These are phyloP conservation scores for Spatholobus suberectus DNA, from an alignment of 306 rosid genomes.

Conservation along the genomic window DNA sequence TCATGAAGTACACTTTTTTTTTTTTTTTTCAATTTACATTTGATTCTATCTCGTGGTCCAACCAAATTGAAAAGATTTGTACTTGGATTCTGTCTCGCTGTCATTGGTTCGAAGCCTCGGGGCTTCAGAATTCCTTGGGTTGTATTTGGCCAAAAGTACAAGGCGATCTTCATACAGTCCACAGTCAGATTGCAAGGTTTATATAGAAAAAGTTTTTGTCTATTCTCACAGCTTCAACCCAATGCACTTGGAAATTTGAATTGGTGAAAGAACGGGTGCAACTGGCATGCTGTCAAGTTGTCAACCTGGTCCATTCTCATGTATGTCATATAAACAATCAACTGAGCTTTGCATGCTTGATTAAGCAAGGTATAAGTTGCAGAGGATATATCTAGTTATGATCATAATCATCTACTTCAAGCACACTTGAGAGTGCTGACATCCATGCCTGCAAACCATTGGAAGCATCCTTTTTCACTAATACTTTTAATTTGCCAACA, in stretches of 20 bases:
- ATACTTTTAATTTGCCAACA: constrained; percentile 65
- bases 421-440: constrained; percentile 71
- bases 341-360: neutral
- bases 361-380: neutral
- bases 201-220: neutral
- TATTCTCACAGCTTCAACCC: constrained; percentile 30
- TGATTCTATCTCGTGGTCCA: neutral
- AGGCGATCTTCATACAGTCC: constrained; percentile 10
- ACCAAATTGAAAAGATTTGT: neutral
- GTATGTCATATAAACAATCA: neutral
- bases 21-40: constrained; percentile 16
- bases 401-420: constrained; percentile 54
- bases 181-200: constrained; percentile 12
- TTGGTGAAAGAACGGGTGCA: neutral
- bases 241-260: constrained; percentile 4
- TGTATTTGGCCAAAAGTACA: constrained; percentile 2
- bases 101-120: neutral
- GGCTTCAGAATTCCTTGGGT: neutral
- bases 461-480: constrained; percentile 55
- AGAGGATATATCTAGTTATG: constrained; percentile 43
- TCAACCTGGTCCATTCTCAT: neutral
- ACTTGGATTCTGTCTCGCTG: constrained; percentile 13
- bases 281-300: neutral
- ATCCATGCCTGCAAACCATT: constrained; percentile 74
- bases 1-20: neutral